Base-by-base conservation (phyloP, 2,329 filamentous ascomycete genomes). In the Fusarium cicatricum region DNA sequence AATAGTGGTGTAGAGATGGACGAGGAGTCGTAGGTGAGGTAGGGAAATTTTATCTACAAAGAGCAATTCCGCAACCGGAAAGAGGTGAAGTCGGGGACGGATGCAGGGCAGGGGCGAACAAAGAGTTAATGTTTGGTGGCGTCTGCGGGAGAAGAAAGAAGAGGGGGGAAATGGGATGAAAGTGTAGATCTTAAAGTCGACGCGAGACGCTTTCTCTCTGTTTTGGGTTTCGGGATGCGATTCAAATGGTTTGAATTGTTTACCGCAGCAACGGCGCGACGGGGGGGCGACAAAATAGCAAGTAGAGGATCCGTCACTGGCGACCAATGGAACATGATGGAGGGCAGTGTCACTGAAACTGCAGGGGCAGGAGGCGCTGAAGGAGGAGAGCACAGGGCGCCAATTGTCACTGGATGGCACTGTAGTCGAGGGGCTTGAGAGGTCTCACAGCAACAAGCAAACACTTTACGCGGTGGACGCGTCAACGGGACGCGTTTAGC, bases 381-480 rank as follows among this genome's bases (percentile, higher is more conserved):
- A 38, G 5, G 23, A 32, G 28, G 43, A 15, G 48, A 46, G 46
- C 45, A 48, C 51, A 33, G 51, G 60, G 50, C 60, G 60, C 55
- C 29, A 57, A 49, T 41, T 47, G 49, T 33, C 38, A 37, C 45
- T 46, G 45, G 32, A 19, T 48, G 28, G n/a, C n/a, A n/a, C n/a
- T n/a, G n/a, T n/a, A n/a, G n/a, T n/a, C n/a, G 23, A 45, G 52
- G 60, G 52, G 42, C 38, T 36, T 17, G 38, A 17, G 19, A 33
- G 53, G 60, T 58, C 56, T 64, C 60, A 43, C 44, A 47, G 55
- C 60, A 65, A 64, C 61, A 67, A 60, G 31, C 29, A 62, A 52
- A 63, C 62, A 67, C 74, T 76, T 75, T 74, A 76, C 74, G 72
- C 74, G 74, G 62, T 40, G 55, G 58, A 70, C 71, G 70, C 67